phyloP scores from a whole-genome alignment of 768 basidiomycete genomes.

The Neoboletus brunneissimus region DNA sequence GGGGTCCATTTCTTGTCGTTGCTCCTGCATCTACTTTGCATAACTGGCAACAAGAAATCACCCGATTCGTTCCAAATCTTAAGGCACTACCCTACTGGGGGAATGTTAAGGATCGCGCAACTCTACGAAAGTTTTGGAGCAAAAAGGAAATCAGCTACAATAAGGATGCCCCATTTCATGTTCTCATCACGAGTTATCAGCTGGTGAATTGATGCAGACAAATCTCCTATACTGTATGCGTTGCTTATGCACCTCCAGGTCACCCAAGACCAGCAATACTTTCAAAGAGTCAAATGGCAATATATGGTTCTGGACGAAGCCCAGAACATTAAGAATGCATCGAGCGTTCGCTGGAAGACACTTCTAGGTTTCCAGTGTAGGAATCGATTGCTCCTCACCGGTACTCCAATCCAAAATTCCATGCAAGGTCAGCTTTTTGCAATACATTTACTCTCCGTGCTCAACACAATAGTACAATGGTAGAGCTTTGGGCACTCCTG shows the following conservation, averaged over 20 bases:
- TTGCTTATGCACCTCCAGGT: constrained; percentile 47
- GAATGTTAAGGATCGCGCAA: constrained; percentile 91
- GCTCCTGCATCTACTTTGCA: constrained; percentile 96
- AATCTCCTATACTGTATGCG: background rate
- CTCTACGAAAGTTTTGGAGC: constrained; percentile 96
- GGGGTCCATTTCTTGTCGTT: constrained; percentile 98
- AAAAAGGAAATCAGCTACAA: constrained; percentile 96
- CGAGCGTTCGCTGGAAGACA: constrained; percentile 96
- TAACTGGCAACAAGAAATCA: constrained; percentile 99
- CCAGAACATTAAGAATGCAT: constrained; percentile 98
- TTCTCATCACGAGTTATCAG: constrained; percentile 96
- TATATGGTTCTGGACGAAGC: constrained; percentile 99
- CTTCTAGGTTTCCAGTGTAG: constrained; percentile 93
- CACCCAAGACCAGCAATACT: constrained; percentile 96
- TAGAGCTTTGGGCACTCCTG: constrained; percentile 96
- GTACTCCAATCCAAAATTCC: constrained; percentile 98
- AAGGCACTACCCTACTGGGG: constrained; percentile 99
- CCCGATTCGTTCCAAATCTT: constrained; percentile 89
- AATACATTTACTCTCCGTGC: background rate
- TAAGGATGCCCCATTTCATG: constrained; percentile 93
- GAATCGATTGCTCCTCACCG: constrained; percentile 91
- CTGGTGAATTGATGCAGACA: constrained; percentile 50
- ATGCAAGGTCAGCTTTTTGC: constrained; percentile 79
- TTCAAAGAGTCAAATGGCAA: constrained; percentile 98
- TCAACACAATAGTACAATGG: constrained; percentile 2